phyloP scores from a whole-genome alignment of 2,329 filamentous ascomycete species.

The Paraphaeosphaeria minitans region DNA sequence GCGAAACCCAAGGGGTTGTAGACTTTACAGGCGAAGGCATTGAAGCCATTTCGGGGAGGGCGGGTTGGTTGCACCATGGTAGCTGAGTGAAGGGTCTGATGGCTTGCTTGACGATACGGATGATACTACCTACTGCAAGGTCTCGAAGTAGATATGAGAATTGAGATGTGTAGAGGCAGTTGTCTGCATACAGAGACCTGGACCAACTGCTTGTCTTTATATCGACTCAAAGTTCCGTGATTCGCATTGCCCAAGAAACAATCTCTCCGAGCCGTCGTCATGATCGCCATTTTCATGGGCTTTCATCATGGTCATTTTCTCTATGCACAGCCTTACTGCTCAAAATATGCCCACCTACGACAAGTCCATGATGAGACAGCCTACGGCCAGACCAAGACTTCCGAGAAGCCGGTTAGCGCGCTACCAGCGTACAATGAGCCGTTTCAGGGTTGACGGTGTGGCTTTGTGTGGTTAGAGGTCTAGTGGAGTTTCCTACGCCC shows the following conservation, averaged over 20 bases:
- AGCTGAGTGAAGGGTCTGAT: neutral
- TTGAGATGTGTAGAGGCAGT: neutral
- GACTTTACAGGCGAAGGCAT: slow-evolving; percentile 19
- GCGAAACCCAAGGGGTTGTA: slow-evolving; percentile 58
- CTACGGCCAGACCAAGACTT: neutral
- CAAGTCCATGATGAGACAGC: neutral
- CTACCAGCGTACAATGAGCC: neutral
- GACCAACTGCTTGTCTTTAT: neutral
- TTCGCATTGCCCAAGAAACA: neutral
- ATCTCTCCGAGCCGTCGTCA: neutral
- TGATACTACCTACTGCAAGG: neutral
- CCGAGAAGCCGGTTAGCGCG: neutral
- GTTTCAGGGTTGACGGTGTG: neutral
- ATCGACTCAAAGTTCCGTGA: neutral
- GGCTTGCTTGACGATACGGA: neutral
- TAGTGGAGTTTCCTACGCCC: neutral
- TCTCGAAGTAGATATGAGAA: neutral
- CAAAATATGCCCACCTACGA: neutral
- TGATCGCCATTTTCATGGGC: neutral
- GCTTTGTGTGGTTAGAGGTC: neutral
- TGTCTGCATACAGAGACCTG: neutral
- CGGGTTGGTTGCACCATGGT: slow-evolving; percentile 21
- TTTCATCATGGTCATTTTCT: neutral
- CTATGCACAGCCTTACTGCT: neutral
- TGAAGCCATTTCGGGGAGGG: slow-evolving; percentile 17